Evolutionary conservation across 352 stramenopile species (phyloP).

Genomic region (Plasmopara muralis): DNA sequence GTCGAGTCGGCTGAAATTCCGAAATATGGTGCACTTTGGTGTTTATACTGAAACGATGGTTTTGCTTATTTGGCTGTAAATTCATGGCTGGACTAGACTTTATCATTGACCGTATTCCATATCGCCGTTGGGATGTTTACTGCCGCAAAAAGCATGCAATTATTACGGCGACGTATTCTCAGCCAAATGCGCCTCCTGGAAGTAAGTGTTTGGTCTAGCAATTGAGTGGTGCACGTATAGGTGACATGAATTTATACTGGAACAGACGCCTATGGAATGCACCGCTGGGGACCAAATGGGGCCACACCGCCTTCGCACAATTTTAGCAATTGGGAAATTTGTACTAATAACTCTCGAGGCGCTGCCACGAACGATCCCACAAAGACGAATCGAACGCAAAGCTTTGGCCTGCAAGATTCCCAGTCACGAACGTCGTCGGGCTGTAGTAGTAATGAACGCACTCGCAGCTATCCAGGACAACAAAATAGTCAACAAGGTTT

Average conservation of each 20-base stretch:
- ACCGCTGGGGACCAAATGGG: conserved; percentile 57
- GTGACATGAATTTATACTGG: not conserved
- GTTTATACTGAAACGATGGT: not conserved
- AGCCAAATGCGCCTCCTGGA: conserved; percentile 28
- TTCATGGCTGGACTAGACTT: conserved; percentile 40
- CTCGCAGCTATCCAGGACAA: conserved; percentile 24
- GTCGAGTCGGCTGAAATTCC: conserved; percentile 63
- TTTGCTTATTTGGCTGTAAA: not conserved
- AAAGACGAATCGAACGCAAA: conserved; percentile 21
- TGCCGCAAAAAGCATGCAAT: conserved; percentile 54
- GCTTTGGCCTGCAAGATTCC: conserved; percentile 16
- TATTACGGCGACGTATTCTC: conserved; percentile 33
- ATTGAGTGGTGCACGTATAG: not conserved
- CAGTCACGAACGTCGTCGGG: conserved; percentile 14
- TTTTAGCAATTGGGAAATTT: conserved; percentile 22
- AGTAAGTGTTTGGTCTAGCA: conserved; percentile 22
- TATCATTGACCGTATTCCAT: conserved; percentile 70
- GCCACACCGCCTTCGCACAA: conserved; percentile 31
- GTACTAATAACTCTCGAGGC: conserved; percentile 13
- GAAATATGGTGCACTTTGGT: conserved; percentile 62
- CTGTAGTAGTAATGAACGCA: conserved; percentile 20
- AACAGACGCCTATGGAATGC: conserved; percentile 50
- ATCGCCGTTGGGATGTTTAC: conserved; percentile 78
- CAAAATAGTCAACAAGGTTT: conserved; percentile 17
- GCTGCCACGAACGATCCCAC: conserved; percentile 14